Evolutionary conservation across 1,284 basidiomycete species (phyloP), one percentile per base, ranked within the genome.

Genomic region (Irpex sp.): DNA sequence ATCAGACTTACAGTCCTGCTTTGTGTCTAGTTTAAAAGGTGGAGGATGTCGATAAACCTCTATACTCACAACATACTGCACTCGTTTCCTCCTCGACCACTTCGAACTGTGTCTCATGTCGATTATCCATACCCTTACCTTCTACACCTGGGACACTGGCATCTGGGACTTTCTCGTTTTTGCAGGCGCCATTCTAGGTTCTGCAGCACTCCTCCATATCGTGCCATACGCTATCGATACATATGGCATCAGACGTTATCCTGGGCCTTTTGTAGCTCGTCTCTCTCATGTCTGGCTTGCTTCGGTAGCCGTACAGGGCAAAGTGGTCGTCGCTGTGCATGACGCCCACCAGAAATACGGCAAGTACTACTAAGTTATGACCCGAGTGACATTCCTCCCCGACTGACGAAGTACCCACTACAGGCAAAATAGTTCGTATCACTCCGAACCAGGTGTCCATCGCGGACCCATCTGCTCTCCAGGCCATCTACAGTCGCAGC

Each of bases 361-460:
- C 77, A 64, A 64, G 74, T 71, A 13, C 4, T 9, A 3, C 21
- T 17, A 19, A 1, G 15, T 54, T n/a, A 15, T 13, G 17, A 15
- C 35, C 33, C 7, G 19, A 37, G 4, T 43, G n/a, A 36, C 58
- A n/a, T 37, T 57, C 9, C 7, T 11, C 33, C 26, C 5, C 36
- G 13, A 9, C 33, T 57, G n/a, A 36, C 61, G 19, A 19, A 8
- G 17, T n/a, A 13, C 15, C 3, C 39, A 43, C 39, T 43, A 21
- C 19, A 77, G 79, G 79, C 61, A 72, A 74, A 21, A 74, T 83
- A 46, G 77, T 83, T 4, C 76, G 83, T n/a, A 73, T 84, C 53
- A 79, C 79, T 1, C 83, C 83, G 13, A 80, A 80, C 68, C 80
- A 83, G 65, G 69, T 83, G 60, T 81, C 80, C 13, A 78, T 84